Percentiles rank a stretch among this genome's conserved stretches.
phyloP scores from a whole-genome alignment of 192 early-diverging fungal genomes.

The Coemansia erecta region DNA sequence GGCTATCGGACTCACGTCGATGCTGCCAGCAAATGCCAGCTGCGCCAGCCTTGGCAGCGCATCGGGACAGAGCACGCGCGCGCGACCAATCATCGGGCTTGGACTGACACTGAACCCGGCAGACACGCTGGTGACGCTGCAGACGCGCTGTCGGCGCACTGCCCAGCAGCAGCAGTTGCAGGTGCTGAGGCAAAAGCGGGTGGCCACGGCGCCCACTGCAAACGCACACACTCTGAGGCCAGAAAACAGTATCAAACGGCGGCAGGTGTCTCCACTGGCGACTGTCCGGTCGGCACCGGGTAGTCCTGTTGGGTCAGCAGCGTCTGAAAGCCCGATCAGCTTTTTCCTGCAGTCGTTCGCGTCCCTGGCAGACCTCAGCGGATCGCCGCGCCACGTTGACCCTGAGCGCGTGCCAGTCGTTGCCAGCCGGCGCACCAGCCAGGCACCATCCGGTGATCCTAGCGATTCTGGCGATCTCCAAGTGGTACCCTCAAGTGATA shows the following conservation, averaged over 20 bases:
- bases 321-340: too few species aligned
- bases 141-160: conserved; percentile 16
- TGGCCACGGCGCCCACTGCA: too few species aligned
- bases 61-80: conserved; percentile 6
- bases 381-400: conserved; percentile 15
- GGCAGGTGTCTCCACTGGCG: too few species aligned
- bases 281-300: too few species aligned
- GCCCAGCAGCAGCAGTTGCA: neutral
- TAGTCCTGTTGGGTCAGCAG: too few species aligned
- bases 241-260: too few species aligned
- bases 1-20: conserved; percentile 18
- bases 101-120: conserved; percentile 46
- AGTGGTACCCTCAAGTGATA: neutral
- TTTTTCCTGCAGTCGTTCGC: conserved; percentile 12
- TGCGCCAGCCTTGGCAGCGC: neutral
- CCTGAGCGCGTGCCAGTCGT: conserved; percentile 7
- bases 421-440: neutral
- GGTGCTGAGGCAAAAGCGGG: neutral
- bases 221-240: too few species aligned
- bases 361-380: conserved; percentile 6
- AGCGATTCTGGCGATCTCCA: neutral
- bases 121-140: conserved; percentile 34
- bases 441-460: neutral
- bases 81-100: conserved; percentile 37
- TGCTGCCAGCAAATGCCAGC: conserved; percentile 11